These are phyloP conservation scores for Plasmodium vivax DNA, from an alignment of 169 alveolate genomes.

Conservation along the genomic window DNA sequence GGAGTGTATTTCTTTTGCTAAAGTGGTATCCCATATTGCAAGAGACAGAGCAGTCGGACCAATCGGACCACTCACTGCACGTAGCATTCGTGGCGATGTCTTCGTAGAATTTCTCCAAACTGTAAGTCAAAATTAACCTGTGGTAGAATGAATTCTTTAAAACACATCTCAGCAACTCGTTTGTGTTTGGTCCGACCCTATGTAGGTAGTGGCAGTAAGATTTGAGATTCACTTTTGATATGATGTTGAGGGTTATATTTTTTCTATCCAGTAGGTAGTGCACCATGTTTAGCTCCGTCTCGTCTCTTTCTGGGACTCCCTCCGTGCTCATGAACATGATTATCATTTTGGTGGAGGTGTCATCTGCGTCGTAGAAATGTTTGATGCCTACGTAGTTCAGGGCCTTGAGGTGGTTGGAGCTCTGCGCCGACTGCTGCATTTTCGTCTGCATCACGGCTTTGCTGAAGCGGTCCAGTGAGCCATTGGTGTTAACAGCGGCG, in stretches of 20 bases:
- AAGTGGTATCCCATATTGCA: constrained; percentile 49
- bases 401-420: constrained; percentile 46
- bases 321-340: constrained; percentile 58
- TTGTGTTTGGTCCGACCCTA: constrained; percentile 47
- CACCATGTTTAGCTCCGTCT: not conserved
- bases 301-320: not conserved
- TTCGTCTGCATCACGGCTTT: not conserved
- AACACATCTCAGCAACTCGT: constrained; percentile 63
- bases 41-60: constrained; percentile 30
- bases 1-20: not conserved
- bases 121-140: not conserved
- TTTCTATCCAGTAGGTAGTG: constrained; percentile 42
- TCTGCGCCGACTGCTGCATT: not conserved
- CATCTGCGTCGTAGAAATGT: constrained; percentile 23
- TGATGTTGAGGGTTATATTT: constrained; percentile 42
- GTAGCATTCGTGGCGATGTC: constrained; percentile 48
- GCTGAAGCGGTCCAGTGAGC: not conserved
- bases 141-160: constrained; percentile 16
- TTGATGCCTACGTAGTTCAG: constrained; percentile 44
- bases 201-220: constrained; percentile 47
- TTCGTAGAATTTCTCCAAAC: constrained; percentile 10
- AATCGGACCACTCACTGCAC: constrained; percentile 54
- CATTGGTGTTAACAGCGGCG: too few species aligned
- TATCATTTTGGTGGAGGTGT: constrained; percentile 5
- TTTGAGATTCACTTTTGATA: constrained; percentile 5